These are phyloP conservation scores for Coleophoma crateriformis DNA, from an alignment of 2,329 filamentous ascomycete species.

Conservation along the genomic window DNA sequence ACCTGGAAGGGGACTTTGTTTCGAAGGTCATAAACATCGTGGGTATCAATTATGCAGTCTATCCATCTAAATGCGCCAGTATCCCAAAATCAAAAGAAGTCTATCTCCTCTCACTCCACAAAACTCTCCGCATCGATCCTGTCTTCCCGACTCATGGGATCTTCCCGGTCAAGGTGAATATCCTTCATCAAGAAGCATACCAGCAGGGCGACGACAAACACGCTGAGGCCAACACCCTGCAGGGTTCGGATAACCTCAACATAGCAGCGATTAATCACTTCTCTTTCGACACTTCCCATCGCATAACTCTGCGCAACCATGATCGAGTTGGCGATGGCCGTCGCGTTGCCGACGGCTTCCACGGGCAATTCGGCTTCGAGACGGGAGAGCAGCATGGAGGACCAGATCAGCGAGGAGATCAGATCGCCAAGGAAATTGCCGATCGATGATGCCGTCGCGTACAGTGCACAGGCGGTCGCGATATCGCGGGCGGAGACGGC, in stretches of 20 bases:
- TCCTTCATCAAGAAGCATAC: neutral
- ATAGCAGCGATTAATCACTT: slow-evolving; percentile 1
- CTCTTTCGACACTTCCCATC: neutral
- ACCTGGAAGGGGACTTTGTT: no score
- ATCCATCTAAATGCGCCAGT: no score
- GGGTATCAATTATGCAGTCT: no score
- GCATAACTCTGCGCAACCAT: slow-evolving; percentile 2
- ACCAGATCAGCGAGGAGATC: neutral
- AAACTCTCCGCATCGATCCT: neutral
- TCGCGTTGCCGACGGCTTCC: neutral
- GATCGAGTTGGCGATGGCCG: slow-evolving; percentile 1
- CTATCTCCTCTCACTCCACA: no score
- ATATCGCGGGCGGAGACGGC: slow-evolving; percentile 1
- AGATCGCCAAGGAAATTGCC: slow-evolving; percentile 2
- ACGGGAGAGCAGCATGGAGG: neutral
- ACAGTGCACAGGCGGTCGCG: slow-evolving; percentile 1
- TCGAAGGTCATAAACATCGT: no score
- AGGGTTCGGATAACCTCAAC: neutral
- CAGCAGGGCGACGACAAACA: neutral
- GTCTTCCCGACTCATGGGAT: neutral
- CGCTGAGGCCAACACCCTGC: neutral
- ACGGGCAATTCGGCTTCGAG: neutral
- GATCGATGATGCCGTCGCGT: slow-evolving; percentile 1
- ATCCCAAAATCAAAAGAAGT: no score
- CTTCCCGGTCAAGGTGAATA: slow-evolving; percentile 1